Evolutionary conservation across 768 basidiomycete species (phyloP).

Genomic region (Tricholoma terreum): DNA sequence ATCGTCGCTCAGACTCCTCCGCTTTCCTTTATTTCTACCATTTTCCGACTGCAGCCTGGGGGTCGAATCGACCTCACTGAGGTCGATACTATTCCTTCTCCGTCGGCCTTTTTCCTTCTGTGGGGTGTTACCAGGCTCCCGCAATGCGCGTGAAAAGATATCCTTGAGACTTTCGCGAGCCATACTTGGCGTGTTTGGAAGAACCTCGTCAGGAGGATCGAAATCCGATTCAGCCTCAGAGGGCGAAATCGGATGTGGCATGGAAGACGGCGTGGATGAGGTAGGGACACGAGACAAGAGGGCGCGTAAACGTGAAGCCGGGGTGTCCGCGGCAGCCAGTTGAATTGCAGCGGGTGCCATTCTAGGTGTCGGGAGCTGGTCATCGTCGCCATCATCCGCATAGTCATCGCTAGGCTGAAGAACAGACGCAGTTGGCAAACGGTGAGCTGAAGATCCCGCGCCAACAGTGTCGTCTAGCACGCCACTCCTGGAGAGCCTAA

Average conservation of each 20-base stretch:
- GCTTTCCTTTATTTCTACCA: conserved; percentile 45
- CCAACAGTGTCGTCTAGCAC: conserved; percentile 23
- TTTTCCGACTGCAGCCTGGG: conserved; percentile 43
- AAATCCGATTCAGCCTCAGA: conserved; percentile 60
- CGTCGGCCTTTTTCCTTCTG: conserved; percentile 41
- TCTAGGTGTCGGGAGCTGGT: conserved; percentile 39
- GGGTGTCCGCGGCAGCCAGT: conserved; percentile 35
- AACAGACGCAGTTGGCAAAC: conserved; percentile 26
- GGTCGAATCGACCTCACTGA: conserved; percentile 56
- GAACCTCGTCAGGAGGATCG: conserved; percentile 42
- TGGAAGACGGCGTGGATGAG: conserved; percentile 24
- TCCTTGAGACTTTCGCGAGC: conserved; percentile 59
- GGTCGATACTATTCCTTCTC: conserved; percentile 59
- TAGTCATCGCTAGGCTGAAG: conserved; percentile 25
- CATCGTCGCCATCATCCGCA: conserved; percentile 31
- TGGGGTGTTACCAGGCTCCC: conserved; percentile 64
- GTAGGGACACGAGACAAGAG: conserved; percentile 51
- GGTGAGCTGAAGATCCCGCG: conserved; percentile 31
- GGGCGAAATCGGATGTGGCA: conserved; percentile 28
- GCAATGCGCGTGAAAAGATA: conserved; percentile 63
- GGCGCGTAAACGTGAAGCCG: conserved; percentile 63
- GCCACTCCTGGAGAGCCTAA: conserved; percentile 31
- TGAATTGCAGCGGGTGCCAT: conserved; percentile 21
- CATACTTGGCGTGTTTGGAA: conserved; percentile 38
- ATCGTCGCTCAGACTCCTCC: conserved; percentile 66